These are phyloP conservation scores for Colletotrichum karsti DNA, from an alignment of 2,329 filamentous ascomycete genomes.

Conservation along the genomic window DNA sequence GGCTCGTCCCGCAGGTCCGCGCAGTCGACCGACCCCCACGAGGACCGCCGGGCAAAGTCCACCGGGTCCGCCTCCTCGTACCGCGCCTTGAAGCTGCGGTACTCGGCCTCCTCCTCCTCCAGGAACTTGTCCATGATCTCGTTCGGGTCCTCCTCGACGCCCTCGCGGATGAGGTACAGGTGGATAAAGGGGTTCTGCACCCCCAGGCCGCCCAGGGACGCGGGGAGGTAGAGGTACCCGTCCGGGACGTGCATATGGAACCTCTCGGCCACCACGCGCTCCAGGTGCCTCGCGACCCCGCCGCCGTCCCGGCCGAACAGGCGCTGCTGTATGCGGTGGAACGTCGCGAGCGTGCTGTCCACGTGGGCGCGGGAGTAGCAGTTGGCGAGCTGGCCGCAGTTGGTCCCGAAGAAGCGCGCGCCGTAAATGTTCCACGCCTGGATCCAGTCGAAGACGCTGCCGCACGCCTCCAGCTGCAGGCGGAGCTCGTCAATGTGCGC, in stretches of 20 bases:
- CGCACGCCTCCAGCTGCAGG: slow-evolving; percentile 60
- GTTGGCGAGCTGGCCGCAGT: slow-evolving; percentile 63
- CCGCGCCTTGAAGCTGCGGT: slow-evolving; percentile 37
- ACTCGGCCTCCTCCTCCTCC: slow-evolving; percentile 42
- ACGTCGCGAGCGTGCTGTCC: slow-evolving; percentile 60
- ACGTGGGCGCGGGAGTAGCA: slow-evolving; percentile 64
- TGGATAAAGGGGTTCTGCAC: slow-evolving; percentile 44
- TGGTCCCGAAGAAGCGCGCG: slow-evolving; percentile 63
- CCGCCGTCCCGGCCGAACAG: slow-evolving; percentile 50
- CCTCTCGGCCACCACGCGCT: slow-evolving; percentile 54
- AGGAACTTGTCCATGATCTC: slow-evolving; percentile 36
- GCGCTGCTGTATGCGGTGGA: slow-evolving; percentile 58
- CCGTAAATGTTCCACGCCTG: slow-evolving; percentile 69
- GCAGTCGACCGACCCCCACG: slow-evolving; percentile 19
- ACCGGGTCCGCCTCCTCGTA: slow-evolving; percentile 38
- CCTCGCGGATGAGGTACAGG: slow-evolving; percentile 36
- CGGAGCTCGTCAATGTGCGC: slow-evolving; percentile 64
- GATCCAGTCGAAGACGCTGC: slow-evolving; percentile 65
- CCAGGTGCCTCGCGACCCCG: slow-evolving; percentile 51
- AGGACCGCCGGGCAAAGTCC: slow-evolving; percentile 4
- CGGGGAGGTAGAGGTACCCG: slow-evolving; percentile 50
- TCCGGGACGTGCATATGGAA: slow-evolving; percentile 54
- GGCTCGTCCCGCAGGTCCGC: slow-evolving; percentile 30
- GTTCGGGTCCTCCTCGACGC: slow-evolving; percentile 33
- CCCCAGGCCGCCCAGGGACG: slow-evolving; percentile 48